Evolutionary conservation across 1,284 basidiomycete species (phyloP), one percentile per base, ranked within the genome.

Genomic region (Exsudoporus floridanus): DNA sequence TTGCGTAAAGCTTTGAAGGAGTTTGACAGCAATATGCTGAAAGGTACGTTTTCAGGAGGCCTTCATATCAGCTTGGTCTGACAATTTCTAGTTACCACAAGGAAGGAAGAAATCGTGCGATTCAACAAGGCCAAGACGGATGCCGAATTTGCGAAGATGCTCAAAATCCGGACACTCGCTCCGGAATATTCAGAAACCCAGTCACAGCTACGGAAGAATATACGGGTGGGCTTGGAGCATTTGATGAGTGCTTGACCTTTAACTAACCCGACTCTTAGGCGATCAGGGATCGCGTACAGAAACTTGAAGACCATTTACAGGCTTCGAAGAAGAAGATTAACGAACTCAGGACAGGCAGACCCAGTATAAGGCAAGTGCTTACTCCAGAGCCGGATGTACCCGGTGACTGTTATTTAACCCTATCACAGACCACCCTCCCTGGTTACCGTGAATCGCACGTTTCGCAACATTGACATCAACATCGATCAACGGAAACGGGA

Each of bases 151-250:
- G 82, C 87, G 13, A 89, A 84, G 62, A 87, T 93, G 78, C 72
- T 94, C 37, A 89, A 84, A 65, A 74, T 84, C 1, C 78, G 91
- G 47, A 85, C 86, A n/a, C 76, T 95, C n/a, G 88, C 87, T 7
- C 92, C 93, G 0, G 93, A 95, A 63, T 86, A 92, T 63, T 74
- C 84, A n/a, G 92, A 94, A 67, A 86, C 84, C 4, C 93, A 93
- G 65, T 81, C 76, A 12, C 84, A 86, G 50, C 72, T 95, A 27
- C 80, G 92, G 38, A 81, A 84, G 51, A 77, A 79, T 50, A 83
- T 90, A 35, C 75, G 83, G 60, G 90, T 88, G 59, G 40, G 81
- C 71, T 55, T 52, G 37, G 35, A 27, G 3, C 19, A 33, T 27
- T 38, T 54, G 31, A 49, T 33, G 39, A 23, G 10, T 19, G 34